Base-by-base conservation (phyloP, 129 eudicot genomes). In the Saposhnikovia divaricata region DNA sequence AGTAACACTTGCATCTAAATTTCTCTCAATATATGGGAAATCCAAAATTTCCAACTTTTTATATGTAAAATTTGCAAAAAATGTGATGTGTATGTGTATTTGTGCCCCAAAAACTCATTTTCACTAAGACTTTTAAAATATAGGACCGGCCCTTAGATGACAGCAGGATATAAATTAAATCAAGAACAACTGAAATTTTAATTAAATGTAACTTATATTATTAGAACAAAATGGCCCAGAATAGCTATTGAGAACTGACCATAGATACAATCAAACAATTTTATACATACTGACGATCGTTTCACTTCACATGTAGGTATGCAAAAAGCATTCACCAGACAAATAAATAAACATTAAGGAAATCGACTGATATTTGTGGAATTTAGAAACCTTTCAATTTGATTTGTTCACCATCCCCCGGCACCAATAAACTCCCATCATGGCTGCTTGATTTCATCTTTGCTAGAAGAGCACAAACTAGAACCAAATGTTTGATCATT, bases 401-500 rank as follows among this genome's bases (percentile, higher is more conserved):
- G 9, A 66, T 68, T 31, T 34, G 21, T 31, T 68, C 42, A 68
- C 23, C 7, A 31, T 13, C 73, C 43, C 73, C 42, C 43, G 0
- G 37, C 42, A 68, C 73, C 72, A 66, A 66, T 34, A 13, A 31
- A 31, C 13, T 23, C 50, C 34, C 37, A 34, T 83, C 81, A 83
- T 42, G 86, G 83, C 53, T 79, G 83, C 53, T 79, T 83, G 55
- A 18, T 47, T 39, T 45, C 27, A 47, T 63, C 34, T 5, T 78
- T 40, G 39, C 28, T 39, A 8, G 81, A 4, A 51, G 84, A 84
- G 74, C 90, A 84, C 63, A 73, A 23, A 6, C 51, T 18, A 7
- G 88, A 82, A 72, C 85, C 82, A 43, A 87, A 86, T 57, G 89
- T 76, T 19, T 87, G 86, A 78, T 82, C 76, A 72, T 91, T 91